These are phyloP conservation scores for Mycena sp. DNA, from an alignment of 1,284 basidiomycete species.

Conservation along the genomic window DNA sequence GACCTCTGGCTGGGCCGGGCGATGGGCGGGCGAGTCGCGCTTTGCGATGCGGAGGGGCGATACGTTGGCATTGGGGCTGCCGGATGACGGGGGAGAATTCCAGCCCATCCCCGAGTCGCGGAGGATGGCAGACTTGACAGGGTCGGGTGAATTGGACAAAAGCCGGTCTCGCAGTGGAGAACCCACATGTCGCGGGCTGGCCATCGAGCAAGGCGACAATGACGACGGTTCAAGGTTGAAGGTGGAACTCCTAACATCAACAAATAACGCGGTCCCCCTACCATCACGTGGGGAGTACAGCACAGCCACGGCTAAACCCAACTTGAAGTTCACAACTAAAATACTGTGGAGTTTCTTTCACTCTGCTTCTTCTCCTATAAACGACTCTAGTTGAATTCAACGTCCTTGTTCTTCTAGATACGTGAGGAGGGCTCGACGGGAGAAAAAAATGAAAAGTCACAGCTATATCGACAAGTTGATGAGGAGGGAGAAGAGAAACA, in stretches of 20 bases:
- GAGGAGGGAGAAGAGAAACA: too few relatives aligned
- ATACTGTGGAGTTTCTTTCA: too few relatives aligned
- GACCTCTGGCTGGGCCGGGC: conserved; percentile 62
- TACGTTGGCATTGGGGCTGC: conserved; percentile 50
- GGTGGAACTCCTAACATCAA: too few relatives aligned
- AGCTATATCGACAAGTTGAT: too few relatives aligned
- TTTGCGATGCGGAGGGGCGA: conserved; percentile 80
- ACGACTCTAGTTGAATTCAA: too few relatives aligned
- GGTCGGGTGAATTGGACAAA: conserved; percentile 71
- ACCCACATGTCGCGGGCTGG: conserved; percentile 8
- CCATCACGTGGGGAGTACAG: too few relatives aligned
- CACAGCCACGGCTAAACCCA: too few relatives aligned
- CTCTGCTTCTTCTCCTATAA: not conserved
- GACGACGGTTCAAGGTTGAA: not conserved
- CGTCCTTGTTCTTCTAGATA: too few relatives aligned
- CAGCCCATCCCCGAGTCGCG: conserved; percentile 68
- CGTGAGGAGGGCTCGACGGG: too few relatives aligned
- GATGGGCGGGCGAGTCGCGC: conserved; percentile 57
- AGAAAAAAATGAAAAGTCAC: too few relatives aligned
- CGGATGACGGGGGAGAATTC: conserved; percentile 47
- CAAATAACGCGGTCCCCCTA: too few relatives aligned
- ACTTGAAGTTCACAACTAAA: too few relatives aligned
- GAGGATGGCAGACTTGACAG: conserved; percentile 67
- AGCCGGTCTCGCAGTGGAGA: conserved; percentile 66
- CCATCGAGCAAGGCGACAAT: conserved; percentile 7